Percentiles rank a stretch among this genome's conserved stretches.
These are phyloP conservation scores for Mycena filopes DNA, from an alignment of 768 basidiomycete species.

Conservation along the genomic window DNA sequence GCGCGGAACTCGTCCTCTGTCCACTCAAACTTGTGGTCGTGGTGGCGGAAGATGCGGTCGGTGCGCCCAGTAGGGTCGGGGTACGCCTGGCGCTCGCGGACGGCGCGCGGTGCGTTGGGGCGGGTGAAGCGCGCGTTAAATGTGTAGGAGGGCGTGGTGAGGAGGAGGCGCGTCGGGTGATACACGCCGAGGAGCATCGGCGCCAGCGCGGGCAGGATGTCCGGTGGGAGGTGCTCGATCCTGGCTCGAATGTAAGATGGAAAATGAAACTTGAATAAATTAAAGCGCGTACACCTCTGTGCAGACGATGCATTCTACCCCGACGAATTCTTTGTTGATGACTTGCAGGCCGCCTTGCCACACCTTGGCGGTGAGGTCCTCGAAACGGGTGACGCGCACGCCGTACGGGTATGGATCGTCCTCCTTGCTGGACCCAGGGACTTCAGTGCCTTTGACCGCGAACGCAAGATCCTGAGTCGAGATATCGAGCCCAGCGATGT, in stretches of 20 bases:
- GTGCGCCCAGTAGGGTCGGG: slow-evolving; percentile 84
- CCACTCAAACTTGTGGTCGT: slow-evolving; percentile 93
- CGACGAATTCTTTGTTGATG: slow-evolving; percentile 73
- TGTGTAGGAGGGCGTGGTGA: slow-evolving; percentile 88
- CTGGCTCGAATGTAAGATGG: slow-evolving; percentile 49
- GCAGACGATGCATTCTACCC: slow-evolving; percentile 76
- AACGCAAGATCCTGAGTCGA: slow-evolving; percentile 61
- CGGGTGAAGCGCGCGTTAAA: slow-evolving; percentile 82
- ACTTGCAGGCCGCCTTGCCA: slow-evolving; percentile 82
- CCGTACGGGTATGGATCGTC: slow-evolving; percentile 38
- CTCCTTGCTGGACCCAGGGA: slow-evolving; percentile 45
- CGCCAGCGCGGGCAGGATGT: slow-evolving; percentile 69
- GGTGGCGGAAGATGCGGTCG: slow-evolving; percentile 78
- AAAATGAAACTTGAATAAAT: slow-evolving; percentile 21
- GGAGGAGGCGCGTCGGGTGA: slow-evolving; percentile 74
- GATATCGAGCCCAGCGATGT: slow-evolving; percentile 78
- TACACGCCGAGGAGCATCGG: slow-evolving; percentile 83
- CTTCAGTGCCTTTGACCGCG: slow-evolving; percentile 60
- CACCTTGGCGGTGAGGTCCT: slow-evolving; percentile 68
- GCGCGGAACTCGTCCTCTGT: slow-evolving; percentile 75
- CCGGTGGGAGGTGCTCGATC: slow-evolving; percentile 79
- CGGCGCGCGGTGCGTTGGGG: slow-evolving; percentile 55
- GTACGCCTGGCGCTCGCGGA: slow-evolving; percentile 58
- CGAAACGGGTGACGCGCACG: slow-evolving; percentile 66
- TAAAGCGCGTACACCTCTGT: slow-evolving; percentile 78